Evolutionary conservation across 169 alveolate species (phyloP), one percentile per base, ranked within the genome.

Genomic region (Plasmodium coatneyi): DNA sequence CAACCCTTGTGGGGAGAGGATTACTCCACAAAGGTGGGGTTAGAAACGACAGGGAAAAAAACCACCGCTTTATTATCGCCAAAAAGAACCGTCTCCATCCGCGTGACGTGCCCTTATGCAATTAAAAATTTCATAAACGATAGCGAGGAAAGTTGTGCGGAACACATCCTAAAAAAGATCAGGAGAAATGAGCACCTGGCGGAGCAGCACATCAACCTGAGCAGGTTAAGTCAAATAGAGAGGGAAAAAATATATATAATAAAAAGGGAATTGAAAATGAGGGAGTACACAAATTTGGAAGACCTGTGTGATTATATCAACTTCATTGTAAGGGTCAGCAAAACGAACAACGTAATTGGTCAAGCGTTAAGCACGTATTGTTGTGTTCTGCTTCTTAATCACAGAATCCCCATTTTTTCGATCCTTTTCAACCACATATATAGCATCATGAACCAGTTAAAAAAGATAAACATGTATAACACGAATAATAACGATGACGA

Each of bases 231-330:
- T 9, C 84, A 80, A 91, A 66, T 71, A 5, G 95, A 80, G 41
- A 91, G 60, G 56, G 80, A 80, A 32, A 91, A 91, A 91, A 3
- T 91, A 12, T n/a, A 5, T 41, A 25, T 82, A 82, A 91, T 91
- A 41, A 80, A 81, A 71, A 80, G 56, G 39, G 95, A 82, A 91
- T 91, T 91, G 82, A 91, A 91, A 72, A 19, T 41, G 32, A 70
- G 80, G 49, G 95, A 91, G 54, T 91, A 91, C n/a, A 71, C 80
- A 49, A 70, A 80, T 66, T 91, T 71, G 49, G 95, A 91, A 81
- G 95, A 91, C 9, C 56, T 91, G 32, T 91, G 95, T 91, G 95
- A 91, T 81, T 91, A 91, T 54, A 71, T 91, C 9, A 80, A 91
- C 71, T 91, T 80, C 82, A 82, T 91, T 6, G 56, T 91, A 41